Base-by-base conservation (phyloP, 169 alveolate genomes). In the Babesia bigemina region DNA sequence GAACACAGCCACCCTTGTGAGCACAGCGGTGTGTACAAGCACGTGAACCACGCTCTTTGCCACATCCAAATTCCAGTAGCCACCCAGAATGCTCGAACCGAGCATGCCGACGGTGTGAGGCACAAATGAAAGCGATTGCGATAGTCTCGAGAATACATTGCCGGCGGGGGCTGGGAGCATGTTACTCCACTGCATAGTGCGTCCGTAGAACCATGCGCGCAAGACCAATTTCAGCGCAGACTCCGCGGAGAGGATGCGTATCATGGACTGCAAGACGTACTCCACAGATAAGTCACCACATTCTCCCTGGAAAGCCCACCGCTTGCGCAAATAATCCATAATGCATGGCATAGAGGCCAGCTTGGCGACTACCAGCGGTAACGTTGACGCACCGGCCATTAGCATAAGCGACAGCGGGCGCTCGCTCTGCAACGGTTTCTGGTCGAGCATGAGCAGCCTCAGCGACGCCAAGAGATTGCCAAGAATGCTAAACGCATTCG, bases 241-340 rank as follows among this genome's bases (percentile, higher is more conserved):
- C 53, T 83, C 86, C 55, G 50, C 42, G 16, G 50, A 45, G 24
- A 52, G 21, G 28, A 83, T 12, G 11, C 16, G 11, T 44, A 75
- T 12, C 50, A 55, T 70, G 42, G 39, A 3, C 42, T 28, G 49
- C 63, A 67, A 6, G 39, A 55, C 44, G 16, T 44, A 6, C 53
- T 83, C 86, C 8, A 75, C 71, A 14, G 57, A 33, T 19, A 56
- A 50, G 28, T 44, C 39, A 4, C 63, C 71, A 24, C 76, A 45
- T 36, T 83, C 85, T 2, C 90, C 90, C 63, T 83, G 90, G 60
- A 83, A 75, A 19, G 90, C 90, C 90, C 90, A 83, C 16, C 75
- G 65, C 62, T 47, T 58, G 16, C 86, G 60, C 44, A 83, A 39
- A 33, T 19, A 22, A 22, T 48, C 48, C 61, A 61, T 45, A 4